Conservation (phyloP, 2,329 filamentous ascomycete species). For the Fusarium sp. region DNA sequence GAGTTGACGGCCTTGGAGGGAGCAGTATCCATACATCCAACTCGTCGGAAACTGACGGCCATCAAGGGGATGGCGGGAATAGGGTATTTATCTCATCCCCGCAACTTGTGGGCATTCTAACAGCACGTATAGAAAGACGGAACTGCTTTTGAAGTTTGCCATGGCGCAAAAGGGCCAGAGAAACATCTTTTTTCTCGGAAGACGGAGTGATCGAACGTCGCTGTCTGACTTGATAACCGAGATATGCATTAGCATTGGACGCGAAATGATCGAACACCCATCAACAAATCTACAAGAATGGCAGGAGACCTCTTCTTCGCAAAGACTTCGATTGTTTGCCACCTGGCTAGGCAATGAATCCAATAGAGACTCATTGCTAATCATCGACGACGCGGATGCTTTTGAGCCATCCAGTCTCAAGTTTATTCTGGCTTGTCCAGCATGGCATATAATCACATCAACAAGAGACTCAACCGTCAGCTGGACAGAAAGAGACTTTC, state of each 20-base stretch:
- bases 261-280: not conserved
- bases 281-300: not conserved
- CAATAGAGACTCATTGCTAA: not conserved
- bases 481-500: not conserved
- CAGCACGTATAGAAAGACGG: not conserved
- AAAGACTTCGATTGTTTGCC: not conserved
- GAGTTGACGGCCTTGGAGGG: not conserved
- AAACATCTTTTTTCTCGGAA: not conserved
- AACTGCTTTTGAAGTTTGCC: not conserved
- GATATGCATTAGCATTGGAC: not conserved
- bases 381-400: not conserved
- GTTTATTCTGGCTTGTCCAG: not conserved
- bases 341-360: not conserved
- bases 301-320: not conserved
- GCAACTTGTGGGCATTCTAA: fast-evolving
- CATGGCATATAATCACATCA: not conserved
- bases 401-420: not conserved
- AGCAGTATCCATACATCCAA: not conserved
- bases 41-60: not conserved
- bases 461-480: constrained; percentile 1
- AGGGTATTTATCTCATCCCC: not conserved
- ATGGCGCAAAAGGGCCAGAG: not conserved
- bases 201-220: not conserved
- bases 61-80: not conserved
- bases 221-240: not conserved